A percentile compares a stretch with the other conserved stretches of the same genome.
Evolutionary conservation across 768 basidiomycete species (phyloP).

Genomic region (Xerocomellus amylosporus): DNA sequence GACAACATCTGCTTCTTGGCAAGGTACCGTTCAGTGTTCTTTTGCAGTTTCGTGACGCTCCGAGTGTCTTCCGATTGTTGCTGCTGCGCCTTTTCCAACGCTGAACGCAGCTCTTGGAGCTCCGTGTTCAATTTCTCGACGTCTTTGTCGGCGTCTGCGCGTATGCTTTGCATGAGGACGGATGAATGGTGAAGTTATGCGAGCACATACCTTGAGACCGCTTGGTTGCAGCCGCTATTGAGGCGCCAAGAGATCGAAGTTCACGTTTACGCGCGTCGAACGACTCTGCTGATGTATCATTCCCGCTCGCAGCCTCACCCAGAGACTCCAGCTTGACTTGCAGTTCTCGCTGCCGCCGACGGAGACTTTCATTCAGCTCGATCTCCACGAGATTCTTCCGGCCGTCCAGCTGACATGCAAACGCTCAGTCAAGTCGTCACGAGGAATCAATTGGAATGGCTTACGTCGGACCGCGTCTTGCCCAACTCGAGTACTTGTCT

Average conservation of each 20-base stretch:
- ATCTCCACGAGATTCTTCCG: slow-evolving; percentile 84
- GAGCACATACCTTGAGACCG: slow-evolving; percentile 53
- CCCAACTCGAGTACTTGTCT: slow-evolving; percentile 67
- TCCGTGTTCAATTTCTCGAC: slow-evolving; percentile 57
- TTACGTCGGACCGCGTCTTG: slow-evolving; percentile 67
- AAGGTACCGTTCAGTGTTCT: slow-evolving; percentile 91
- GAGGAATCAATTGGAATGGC: slow-evolving; percentile 19
- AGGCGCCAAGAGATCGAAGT: slow-evolving; percentile 59
- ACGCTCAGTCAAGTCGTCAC: not conserved
- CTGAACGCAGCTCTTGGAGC: slow-evolving; percentile 62
- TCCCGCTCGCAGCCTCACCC: slow-evolving; percentile 58
- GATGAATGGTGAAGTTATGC: not conserved
- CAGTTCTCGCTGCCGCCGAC: slow-evolving; percentile 76
- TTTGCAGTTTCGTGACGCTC: slow-evolving; percentile 86
- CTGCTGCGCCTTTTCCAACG: slow-evolving; percentile 72
- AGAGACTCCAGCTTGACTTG: slow-evolving; percentile 70
- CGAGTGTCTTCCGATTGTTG: slow-evolving; percentile 87
- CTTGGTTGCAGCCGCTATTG: slow-evolving; percentile 62
- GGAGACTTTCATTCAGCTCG: slow-evolving; percentile 86
- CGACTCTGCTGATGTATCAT: slow-evolving; percentile 58
- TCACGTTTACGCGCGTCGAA: slow-evolving; percentile 69
- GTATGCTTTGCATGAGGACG: not conserved
- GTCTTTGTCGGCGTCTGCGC: slow-evolving; percentile 67
- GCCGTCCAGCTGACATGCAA: slow-evolving; percentile 47
- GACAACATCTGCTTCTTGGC: slow-evolving; percentile 86